Base-by-base conservation (phyloP, 2,329 filamentous ascomycete genomes). In the Cercospora janseana region DNA sequence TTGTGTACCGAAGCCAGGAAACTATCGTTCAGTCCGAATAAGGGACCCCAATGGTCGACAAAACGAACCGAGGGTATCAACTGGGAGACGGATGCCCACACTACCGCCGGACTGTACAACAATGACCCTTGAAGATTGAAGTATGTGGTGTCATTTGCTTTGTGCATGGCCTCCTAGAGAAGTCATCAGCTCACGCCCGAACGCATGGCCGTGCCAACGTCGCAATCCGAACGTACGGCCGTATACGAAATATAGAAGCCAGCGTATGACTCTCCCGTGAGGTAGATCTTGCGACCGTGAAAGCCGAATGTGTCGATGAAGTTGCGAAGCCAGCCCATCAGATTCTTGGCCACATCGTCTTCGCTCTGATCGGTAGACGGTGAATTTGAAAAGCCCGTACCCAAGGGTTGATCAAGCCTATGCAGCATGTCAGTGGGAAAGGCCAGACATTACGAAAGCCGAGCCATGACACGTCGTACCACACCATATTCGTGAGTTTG, bases 401-500 rank as follows among this genome's bases (percentile, higher is more conserved):
- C 74, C 4, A 78, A 20, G 6, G 45, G 29, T 51, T 79, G 75
- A 42, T 75, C 76, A 9, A 79, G 76, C 32, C 32, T 37, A 15
- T 37, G 16, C 9, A 12, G 21, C 32, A 21, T 12, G 16, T 37
- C 4, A 37, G 1, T 35, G 9, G 16, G 10, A 0, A n/a, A n/a
- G n/a, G n/a, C n/a, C n/a, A n/a, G n/a, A n/a, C n/a, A n/a, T n/a
- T n/a, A n/a, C n/a, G n/a, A n/a, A n/a, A n/a, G n/a, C n/a, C n/a
- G n/a, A n/a, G n/a, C n/a, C n/a, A n/a, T n/a, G n/a, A n/a, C n/a
- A n/a, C n/a, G 4, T 18, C 32, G 2, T 20, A 35, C 80, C 83
- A 93, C 38, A 93, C 72, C 61, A 91, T 79, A 66, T 91, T 89
- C 46, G 86, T 87, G 27, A 92, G 69, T 43, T 85, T 85, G 52